phyloP scores from a whole-genome alignment of 352 stramenopile genomes.

The Globisporangium uncinulatum region DNA sequence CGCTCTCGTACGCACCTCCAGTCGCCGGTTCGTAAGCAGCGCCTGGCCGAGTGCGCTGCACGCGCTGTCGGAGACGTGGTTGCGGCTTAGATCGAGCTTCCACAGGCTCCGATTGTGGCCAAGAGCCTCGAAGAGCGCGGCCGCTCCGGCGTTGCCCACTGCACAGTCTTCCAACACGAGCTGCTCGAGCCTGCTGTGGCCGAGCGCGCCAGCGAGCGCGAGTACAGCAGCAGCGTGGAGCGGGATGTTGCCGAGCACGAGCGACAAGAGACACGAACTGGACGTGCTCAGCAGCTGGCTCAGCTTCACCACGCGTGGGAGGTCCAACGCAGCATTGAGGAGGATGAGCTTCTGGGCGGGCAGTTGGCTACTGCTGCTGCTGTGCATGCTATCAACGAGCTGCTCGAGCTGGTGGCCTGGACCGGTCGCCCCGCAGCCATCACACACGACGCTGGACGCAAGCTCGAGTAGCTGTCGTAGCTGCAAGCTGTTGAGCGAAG shows the following conservation, averaged over 20 bases:
- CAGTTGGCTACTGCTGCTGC: constrained; percentile 13
- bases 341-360: constrained; percentile 64
- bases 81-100: constrained; percentile 70
- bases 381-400: constrained; percentile 42
- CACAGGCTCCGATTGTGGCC: constrained; percentile 41
- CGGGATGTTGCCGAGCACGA: constrained; percentile 56
- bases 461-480: constrained; percentile 54
- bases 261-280: constrained; percentile 31
- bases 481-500: constrained; percentile 31
- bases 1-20: constrained; percentile 20
- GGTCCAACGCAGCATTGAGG: constrained; percentile 50
- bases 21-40: constrained; percentile 25
- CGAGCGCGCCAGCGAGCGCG: constrained; percentile 36
- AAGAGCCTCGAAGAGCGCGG: constrained; percentile 44
- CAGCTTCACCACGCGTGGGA: constrained; percentile 25
- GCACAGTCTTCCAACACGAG: constrained; percentile 63
- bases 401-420: constrained; percentile 35
- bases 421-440: constrained; percentile 22
- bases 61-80: constrained; percentile 52
- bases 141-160: constrained; percentile 43
- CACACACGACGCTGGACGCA: constrained; percentile 52
- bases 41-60: constrained; percentile 29
- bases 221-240: constrained; percentile 31
- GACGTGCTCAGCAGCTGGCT: constrained; percentile 28
- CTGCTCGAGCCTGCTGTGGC: constrained; percentile 50